Percentiles rank a stretch among this genome's conserved stretches.
phyloP scores from a whole-genome alignment of 768 basidiomycete genomes.

The Chalciporus chontae region DNA sequence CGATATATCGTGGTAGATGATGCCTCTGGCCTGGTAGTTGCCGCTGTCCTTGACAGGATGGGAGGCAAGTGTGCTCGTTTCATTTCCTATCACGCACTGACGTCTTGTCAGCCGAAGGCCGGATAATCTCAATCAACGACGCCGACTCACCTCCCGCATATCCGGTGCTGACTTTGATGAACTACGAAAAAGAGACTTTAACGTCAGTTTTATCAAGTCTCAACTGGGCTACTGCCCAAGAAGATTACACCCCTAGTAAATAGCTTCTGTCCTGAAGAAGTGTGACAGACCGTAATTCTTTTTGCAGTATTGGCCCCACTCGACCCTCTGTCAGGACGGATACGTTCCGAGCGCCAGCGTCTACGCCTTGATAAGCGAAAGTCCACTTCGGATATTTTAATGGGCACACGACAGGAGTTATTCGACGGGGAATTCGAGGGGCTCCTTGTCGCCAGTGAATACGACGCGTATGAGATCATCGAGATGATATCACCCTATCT shows the following conservation, averaged over 20 bases:
- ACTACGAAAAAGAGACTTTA: slow-evolving; percentile 61
- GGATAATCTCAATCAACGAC: slow-evolving; percentile 80
- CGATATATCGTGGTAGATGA: slow-evolving; percentile 89
- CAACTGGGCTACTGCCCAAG: slow-evolving; percentile 89
- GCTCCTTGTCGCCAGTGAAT: slow-evolving; percentile 80
- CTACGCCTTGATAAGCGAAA: slow-evolving; percentile 74
- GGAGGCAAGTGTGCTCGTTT: slow-evolving; percentile 51
- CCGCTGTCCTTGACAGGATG: slow-evolving; percentile 81
- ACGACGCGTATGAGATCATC: slow-evolving; percentile 81
- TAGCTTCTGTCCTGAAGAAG: not conserved
- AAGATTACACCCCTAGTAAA: slow-evolving; percentile 67
- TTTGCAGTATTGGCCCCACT: slow-evolving; percentile 53
- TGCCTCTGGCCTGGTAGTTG: slow-evolving; percentile 82
- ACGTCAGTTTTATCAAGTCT: slow-evolving; percentile 59
- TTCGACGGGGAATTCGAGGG: slow-evolving; percentile 88
- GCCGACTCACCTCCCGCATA: slow-evolving; percentile 92
- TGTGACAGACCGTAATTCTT: slow-evolving; percentile 3
- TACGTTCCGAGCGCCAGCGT: slow-evolving; percentile 71
- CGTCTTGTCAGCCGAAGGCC: slow-evolving; percentile 60
- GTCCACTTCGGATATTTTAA: slow-evolving; percentile 57
- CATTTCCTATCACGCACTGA: not conserved
- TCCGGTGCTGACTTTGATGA: slow-evolving; percentile 80
- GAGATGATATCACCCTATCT: slow-evolving; percentile 72
- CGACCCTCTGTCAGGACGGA: slow-evolving; percentile 53
- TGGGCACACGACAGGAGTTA: slow-evolving; percentile 69